Conservation (phyloP, 1,139 yeast species). For the Debaryomyces singareniensis region DNA sequence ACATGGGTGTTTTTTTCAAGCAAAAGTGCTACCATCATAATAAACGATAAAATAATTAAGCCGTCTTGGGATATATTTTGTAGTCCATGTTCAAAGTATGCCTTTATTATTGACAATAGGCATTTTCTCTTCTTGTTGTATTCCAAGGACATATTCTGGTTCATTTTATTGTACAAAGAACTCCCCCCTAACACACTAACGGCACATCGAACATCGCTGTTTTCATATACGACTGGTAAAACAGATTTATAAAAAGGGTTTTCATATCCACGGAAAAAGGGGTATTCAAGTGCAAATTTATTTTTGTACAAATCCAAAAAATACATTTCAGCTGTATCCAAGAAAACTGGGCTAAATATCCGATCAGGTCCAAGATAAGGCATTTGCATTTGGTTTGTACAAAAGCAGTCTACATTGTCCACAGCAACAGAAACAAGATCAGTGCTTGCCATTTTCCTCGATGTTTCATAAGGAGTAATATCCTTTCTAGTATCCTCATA, state of each 20-base stretch:
- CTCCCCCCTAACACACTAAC: conserved; percentile 1
- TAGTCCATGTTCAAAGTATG: neutral
- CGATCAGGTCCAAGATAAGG: too few species aligned
- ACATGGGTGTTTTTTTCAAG: neutral
- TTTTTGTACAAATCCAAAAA: conserved; percentile 2
- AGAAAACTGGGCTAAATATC: neutral
- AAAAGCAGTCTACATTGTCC: neutral
- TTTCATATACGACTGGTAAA: neutral
- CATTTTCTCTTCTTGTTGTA: neutral
- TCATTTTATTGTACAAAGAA: neutral
- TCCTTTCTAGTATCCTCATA: neutral
- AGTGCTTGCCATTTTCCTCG: neutral
- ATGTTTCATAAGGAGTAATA: neutral
- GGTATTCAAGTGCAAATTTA: conserved; percentile 1
- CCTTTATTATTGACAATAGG: neutral
- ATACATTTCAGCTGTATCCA: conserved; percentile 1
- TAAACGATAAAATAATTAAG: neutral
- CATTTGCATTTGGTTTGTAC: neutral
- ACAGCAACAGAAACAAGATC: neutral
- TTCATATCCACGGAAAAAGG: neutral
- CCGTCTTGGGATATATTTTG: neutral
- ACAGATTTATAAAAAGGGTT: conserved; percentile 1
- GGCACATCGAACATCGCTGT: conserved; percentile 1
- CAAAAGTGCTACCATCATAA: neutral
- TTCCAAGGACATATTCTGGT: neutral